Percentiles rank a stretch among this genome's conserved stretches.
These are phyloP conservation scores for Calocybe gangraenosa DNA, from an alignment of 768 basidiomycete species.

Conservation along the genomic window DNA sequence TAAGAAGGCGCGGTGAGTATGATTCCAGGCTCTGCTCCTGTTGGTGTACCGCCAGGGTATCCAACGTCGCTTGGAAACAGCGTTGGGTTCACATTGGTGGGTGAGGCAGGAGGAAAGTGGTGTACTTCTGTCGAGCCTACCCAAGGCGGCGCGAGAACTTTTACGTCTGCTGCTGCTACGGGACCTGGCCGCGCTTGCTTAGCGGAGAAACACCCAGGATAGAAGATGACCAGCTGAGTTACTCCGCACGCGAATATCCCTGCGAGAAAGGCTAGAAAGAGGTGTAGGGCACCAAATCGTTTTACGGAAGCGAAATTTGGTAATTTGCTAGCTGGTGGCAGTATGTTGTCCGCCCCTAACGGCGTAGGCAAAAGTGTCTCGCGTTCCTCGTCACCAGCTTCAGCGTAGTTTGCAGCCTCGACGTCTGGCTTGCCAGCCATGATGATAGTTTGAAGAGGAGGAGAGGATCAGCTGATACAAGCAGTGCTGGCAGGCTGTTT, in stretches of 20 bases:
- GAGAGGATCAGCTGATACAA: no score
- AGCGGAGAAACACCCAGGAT: constrained; percentile 33
- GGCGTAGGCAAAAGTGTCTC: constrained; percentile 32
- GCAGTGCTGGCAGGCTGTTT: no score
- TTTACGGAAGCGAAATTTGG: constrained; percentile 11
- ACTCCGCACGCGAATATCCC: constrained; percentile 49
- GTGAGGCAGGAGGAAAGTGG: constrained; percentile 66
- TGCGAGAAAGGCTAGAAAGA: constrained; percentile 47
- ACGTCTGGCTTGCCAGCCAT: constrained; percentile 18
- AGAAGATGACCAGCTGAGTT: constrained; percentile 45
- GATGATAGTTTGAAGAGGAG: no score
- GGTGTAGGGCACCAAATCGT: constrained; percentile 32
- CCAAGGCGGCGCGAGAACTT: constrained; percentile 52
- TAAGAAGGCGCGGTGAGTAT: constrained; percentile 75
- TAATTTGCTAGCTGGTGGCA: no score
- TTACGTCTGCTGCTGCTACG: constrained; percentile 19
- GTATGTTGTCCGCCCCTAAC: no score
- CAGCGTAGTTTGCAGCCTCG: constrained; percentile 17
- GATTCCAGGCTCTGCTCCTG: constrained; percentile 71
- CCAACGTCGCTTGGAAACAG: constrained; percentile 77
- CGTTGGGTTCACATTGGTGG: constrained; percentile 69
- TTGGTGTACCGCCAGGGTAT: constrained; percentile 73
- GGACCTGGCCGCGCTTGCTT: constrained; percentile 4
- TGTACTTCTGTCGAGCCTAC: constrained; percentile 71
- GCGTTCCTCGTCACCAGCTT: constrained; percentile 23